Evolutionary conservation across 495 filamentous ascomycete species (phyloP).

Genomic region (Aspergillus funiculosus): DNA sequence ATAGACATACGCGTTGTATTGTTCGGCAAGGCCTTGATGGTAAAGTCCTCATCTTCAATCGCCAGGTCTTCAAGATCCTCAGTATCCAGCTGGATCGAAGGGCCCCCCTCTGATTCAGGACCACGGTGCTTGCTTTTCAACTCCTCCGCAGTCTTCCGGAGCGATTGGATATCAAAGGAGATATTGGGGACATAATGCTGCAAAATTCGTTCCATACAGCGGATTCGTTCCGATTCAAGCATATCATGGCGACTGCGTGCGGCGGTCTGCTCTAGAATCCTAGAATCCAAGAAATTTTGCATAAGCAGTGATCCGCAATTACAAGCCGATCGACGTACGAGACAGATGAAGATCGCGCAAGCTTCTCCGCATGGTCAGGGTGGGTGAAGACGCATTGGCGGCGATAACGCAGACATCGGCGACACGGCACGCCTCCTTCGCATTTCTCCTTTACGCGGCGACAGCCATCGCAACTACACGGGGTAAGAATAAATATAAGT

Average conservation of each 20-base stretch:
- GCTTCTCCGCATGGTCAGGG: slow-evolving; percentile 35
- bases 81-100: slow-evolving; percentile 30
- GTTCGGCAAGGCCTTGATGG: slow-evolving; percentile 42
- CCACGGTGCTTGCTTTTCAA: slow-evolving; percentile 34
- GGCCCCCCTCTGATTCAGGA: slow-evolving; percentile 31
- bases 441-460: slow-evolving; percentile 49
- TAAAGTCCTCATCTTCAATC: slow-evolving; percentile 43
- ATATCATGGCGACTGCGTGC: slow-evolving; percentile 38
- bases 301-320: not conserved
- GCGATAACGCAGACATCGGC: slow-evolving; percentile 43
- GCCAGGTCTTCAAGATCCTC: slow-evolving; percentile 42
- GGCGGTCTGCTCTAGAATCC: slow-evolving; percentile 34
- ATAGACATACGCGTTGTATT: slow-evolving; percentile 40
- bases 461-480: slow-evolving; percentile 41
- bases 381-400: slow-evolving; percentile 46
- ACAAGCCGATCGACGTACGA: slow-evolving; percentile 28
- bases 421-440: slow-evolving; percentile 48
- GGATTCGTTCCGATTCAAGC: slow-evolving; percentile 40
- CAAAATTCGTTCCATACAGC: slow-evolving; percentile 41
- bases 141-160: slow-evolving; percentile 38
- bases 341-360: slow-evolving; percentile 30
- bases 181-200: slow-evolving; percentile 41
- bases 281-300: slow-evolving; percentile 11
- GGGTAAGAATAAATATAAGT: too few species aligned
- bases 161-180: slow-evolving; percentile 39